phyloP scores from a whole-genome alignment of 768 basidiomycete genomes.

The Lyophyllum semitale region DNA sequence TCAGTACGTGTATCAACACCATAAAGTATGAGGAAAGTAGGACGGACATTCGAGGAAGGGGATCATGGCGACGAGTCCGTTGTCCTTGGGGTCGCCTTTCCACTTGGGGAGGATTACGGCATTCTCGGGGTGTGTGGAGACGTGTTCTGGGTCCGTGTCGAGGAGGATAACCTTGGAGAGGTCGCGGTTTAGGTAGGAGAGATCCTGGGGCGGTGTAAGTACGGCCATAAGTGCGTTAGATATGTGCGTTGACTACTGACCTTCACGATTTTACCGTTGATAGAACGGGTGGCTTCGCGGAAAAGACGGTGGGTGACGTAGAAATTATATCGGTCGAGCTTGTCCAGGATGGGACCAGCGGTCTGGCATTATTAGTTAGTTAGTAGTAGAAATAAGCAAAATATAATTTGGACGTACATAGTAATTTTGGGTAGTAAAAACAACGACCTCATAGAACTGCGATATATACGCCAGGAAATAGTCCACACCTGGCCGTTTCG shows the following conservation, averaged over 20 bases:
- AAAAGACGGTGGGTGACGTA: slow-evolving; percentile 89
- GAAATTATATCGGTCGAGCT: slow-evolving; percentile 92
- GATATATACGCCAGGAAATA: slow-evolving; percentile 98
- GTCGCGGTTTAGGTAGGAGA: slow-evolving; percentile 93
- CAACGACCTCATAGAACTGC: slow-evolving; percentile 96
- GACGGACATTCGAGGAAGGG: slow-evolving; percentile 92
- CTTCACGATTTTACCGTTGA: slow-evolving; percentile 86
- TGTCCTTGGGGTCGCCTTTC: slow-evolving; percentile 72
- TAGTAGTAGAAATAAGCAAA: neutral
- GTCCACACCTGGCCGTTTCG: slow-evolving; percentile 96
- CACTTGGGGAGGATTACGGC: slow-evolving; percentile 82
- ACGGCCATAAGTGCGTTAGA: neutral
- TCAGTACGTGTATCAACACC: neutral
- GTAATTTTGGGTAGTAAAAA: slow-evolving; percentile 88
- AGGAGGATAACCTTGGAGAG: slow-evolving; percentile 86
- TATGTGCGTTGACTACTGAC: slow-evolving; percentile 33
- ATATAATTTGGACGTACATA: slow-evolving; percentile 66
- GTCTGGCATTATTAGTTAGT: neutral
- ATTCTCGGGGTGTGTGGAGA: slow-evolving; percentile 83
- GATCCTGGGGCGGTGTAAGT: slow-evolving; percentile 51
- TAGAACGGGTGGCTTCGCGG: slow-evolving; percentile 86
- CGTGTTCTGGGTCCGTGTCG: slow-evolving; percentile 68
- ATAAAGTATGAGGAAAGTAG: slow-evolving; percentile 13
- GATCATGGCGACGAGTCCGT: slow-evolving; percentile 86
- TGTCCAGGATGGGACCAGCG: slow-evolving; percentile 60